Conservation (phyloP, 148 eudicot species). For the Persicaria tinctoria region DNA sequence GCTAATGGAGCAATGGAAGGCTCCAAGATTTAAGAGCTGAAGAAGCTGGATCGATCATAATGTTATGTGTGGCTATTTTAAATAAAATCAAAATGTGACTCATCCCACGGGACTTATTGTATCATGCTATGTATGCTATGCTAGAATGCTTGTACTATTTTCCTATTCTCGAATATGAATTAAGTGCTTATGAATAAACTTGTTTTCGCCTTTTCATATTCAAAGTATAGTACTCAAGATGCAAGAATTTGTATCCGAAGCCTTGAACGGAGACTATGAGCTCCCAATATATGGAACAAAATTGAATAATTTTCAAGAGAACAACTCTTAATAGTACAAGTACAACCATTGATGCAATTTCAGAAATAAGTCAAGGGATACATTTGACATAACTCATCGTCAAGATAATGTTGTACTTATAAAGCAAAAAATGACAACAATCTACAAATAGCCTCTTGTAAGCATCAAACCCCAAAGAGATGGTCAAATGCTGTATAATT, state of each 20-base stretch:
- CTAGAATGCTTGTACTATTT: constrained; percentile 5
- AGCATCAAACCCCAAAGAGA: no score
- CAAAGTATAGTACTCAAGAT: no score
- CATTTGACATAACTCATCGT: no score
- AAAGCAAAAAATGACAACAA: no score
- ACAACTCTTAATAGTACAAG: no score
- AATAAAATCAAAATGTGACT: neutral
- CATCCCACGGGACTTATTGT: neutral
- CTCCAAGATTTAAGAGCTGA: constrained; percentile 6
- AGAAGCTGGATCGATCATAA: neutral
- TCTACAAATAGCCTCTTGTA: no score
- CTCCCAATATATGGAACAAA: neutral
- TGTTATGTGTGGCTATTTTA: constrained; percentile 4
- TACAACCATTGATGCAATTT: no score
- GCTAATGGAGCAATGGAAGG: neutral
- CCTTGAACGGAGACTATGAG: no score
- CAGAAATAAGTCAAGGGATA: no score
- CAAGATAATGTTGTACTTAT: no score
- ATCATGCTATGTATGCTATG: neutral
- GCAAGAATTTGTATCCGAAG: no score
- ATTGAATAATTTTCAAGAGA: neutral
- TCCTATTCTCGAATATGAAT: neutral
- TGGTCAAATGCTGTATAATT: no score
- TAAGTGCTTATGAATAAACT: constrained; percentile 6
- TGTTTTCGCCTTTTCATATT: neutral